Base-by-base conservation (phyloP, 2,329 filamentous ascomycete species). In the Xylariales sp. region DNA sequence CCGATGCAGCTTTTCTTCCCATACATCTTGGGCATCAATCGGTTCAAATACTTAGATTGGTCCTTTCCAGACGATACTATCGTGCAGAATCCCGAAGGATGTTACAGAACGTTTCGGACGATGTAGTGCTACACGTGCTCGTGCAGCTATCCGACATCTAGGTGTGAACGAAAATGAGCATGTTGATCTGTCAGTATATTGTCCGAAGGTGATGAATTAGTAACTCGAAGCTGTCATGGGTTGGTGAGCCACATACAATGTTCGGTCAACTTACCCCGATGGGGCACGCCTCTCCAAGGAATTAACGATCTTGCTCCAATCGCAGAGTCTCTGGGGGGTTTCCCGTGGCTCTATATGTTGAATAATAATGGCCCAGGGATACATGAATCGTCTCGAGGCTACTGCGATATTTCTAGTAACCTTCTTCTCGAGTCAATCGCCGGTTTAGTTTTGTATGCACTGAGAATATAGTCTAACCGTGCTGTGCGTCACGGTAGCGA, bases 11-110 rank as follows among this genome's bases (percentile, higher is more conserved):
- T 43, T 54, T 49, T n/a, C 34, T 39, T 43, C 23, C 30, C 6
- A 5, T 43, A 30, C 43, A n/a, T 43, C 14, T 69, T 60, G 46
- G 63, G 63, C 49, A 54, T 56, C 55, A 53, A 60, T 18, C 18
- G 18, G 53, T 30, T 60, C 16, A 12, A 30, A 16, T 28, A 6
- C 30, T 57, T 12, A 46, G 39, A 45, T 39, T 63, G 16, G 23
- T 48, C 30, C 28, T n/a, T 28, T 57, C 39, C 18, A 14, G 14
- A 14, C 23, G n/a, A 36, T 14, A 39, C 6, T 50, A 32, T 46
- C 45, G 28, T 34, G 56, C 36, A 48, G 16, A 50, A 28, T 60
- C 50, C 48, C 62, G 53, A 41, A 18, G 41, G 10, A 54, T 5
- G 52, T 36, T 16, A 32, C 52, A 39, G 52, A 12, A 34, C 18